Evolutionary conservation across 805 yeast species (phyloP).

Genomic region (Schizosaccharomyces octosporus): DNA sequence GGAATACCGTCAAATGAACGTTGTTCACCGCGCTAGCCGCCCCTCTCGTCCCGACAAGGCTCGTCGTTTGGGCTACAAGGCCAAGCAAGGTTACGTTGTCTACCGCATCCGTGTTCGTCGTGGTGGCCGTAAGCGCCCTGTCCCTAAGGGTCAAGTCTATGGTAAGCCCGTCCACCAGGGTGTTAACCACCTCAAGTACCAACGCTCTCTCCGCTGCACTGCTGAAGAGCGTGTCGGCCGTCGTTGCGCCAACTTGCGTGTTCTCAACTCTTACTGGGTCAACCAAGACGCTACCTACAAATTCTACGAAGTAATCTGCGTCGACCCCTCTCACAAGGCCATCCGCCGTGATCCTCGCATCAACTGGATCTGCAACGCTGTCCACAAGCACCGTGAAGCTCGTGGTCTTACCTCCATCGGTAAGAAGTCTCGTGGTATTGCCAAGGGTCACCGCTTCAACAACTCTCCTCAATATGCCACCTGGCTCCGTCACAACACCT

Average conservation of each 20-base stretch:
- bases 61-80: constrained; percentile 99
- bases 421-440: constrained; percentile 98
- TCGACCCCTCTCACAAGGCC: constrained; percentile 95
- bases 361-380: constrained; percentile 99
- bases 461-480: background rate
- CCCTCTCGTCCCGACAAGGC: constrained; percentile 99
- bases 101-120: constrained; percentile 98
- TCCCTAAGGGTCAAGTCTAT: constrained; percentile 99
- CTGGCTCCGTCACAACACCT: constrained; percentile 3
- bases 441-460: constrained; percentile 75
- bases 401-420: constrained; percentile 94
- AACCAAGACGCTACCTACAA: constrained; percentile 99
- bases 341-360: constrained; percentile 93
- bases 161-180: constrained; percentile 99
- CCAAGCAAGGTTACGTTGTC: constrained; percentile 98
- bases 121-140: constrained; percentile 99
- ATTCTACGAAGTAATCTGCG: constrained; percentile 92
- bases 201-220: constrained; percentile 88
- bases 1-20: constrained; percentile 99
- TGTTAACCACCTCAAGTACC: constrained; percentile 97
- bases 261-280: constrained; percentile 98
- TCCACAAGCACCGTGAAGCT: constrained; percentile 98
- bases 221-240: constrained; percentile 99
- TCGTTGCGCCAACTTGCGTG: constrained; percentile 96
- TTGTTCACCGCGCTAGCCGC: constrained; percentile 94